These are phyloP conservation scores for Cryphonectria carpinicola DNA, from an alignment of 2,329 filamentous ascomycete genomes.

Conservation along the genomic window DNA sequence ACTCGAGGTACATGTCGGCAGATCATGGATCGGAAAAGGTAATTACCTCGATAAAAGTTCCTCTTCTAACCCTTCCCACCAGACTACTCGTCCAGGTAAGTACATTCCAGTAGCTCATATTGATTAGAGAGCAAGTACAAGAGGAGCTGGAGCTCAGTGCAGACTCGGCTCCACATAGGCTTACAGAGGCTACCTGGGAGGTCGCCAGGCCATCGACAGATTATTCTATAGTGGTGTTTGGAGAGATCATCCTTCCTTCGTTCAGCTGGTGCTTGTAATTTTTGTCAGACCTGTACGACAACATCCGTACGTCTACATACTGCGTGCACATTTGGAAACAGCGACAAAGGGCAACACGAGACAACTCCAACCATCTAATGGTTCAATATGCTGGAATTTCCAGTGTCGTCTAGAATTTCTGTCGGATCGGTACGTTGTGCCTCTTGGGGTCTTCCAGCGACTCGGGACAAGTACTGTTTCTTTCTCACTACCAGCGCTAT, in stretches of 20 bases:
- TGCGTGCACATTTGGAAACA: neutral
- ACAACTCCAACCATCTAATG: too few species aligned
- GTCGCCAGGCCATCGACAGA: neutral
- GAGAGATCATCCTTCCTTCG: neutral
- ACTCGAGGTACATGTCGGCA: neutral
- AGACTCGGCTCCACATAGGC: neutral
- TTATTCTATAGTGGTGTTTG: neutral
- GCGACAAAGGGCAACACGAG: too few species aligned
- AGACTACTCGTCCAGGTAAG: too few species aligned
- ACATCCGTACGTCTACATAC: neutral
- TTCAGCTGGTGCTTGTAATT: neutral
- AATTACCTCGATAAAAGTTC: too few species aligned
- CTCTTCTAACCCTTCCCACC: too few species aligned
- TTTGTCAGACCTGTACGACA: neutral
- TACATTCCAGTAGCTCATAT: neutral
- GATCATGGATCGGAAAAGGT: neutral
- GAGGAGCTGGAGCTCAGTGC: neutral
- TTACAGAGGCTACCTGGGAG: neutral
- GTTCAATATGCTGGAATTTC: too few species aligned
- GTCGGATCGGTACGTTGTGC: too few species aligned
- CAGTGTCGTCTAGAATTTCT: too few species aligned
- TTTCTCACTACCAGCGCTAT: too few species aligned
- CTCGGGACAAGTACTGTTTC: too few species aligned
- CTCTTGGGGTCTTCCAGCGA: too few species aligned
- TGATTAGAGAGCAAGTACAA: neutral